Evolutionary conservation across 331 rosid species (phyloP), one percentile per base, ranked within the genome.

Genomic region (Malus hybrid): DNA sequence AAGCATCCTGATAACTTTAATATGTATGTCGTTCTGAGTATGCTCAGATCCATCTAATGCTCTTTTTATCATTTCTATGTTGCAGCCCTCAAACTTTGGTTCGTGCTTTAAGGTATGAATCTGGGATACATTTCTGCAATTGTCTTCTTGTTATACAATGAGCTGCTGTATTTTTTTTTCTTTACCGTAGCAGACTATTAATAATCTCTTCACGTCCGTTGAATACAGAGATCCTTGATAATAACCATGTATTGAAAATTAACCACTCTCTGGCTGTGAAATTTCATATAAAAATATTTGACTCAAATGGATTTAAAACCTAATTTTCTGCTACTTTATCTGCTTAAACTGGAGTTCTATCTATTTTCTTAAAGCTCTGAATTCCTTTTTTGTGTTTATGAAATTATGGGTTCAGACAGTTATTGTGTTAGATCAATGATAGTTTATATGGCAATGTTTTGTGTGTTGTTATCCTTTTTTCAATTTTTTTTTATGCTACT

Each of bases 51-150:
- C 74, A 74, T 73, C 27, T 48, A 34, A 69, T 27, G 72, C 82
- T 64, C 73, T 33, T 75, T 69, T 77, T 39, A 59, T 71, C 22
- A 69, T 68, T 81, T 72, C 34, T 77, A 6, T 22, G 70, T 73
- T 86, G 87, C 97, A 95, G 99, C 89, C 99, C 99, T n/a, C 97
- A 90, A 82, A 95, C 99, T 71, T 77, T 95, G 86, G 99, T 89
- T 76, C 96, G 96, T 57, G 97, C 99, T 82, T 36, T 95, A 76
- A 87, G 97, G 99, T 90, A 86, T 77, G 90, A 67, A 76, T 46
- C 67, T 68, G 54, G 71, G 72, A 31, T 67, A 19, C 59, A 64
- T 52, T 73, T 68, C 60, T 18, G 19, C 62, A 61, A 57, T 69
- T 46, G 27, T 64, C 54, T 48, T 77, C 61, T 67, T 77, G 55